Percentiles rank a stretch among this genome's conserved stretches.
Evolutionary conservation across 202 grass and related monocot genomes (phyloP).

Genomic region (Miscanthus sacchariflorus): DNA sequence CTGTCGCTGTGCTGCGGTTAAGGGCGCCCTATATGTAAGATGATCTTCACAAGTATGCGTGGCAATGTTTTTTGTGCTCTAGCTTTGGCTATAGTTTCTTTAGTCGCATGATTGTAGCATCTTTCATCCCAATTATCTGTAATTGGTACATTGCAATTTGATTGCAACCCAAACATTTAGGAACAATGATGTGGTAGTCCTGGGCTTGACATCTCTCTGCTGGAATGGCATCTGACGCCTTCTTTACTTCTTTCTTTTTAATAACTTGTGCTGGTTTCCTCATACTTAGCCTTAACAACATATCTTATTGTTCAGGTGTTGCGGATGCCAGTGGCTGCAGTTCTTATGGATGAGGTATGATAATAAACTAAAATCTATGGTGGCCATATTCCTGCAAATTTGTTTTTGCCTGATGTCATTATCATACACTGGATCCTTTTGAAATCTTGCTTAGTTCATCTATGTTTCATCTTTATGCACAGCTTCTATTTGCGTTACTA

Average conservation of each 20-base stretch:
- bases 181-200: constrained; percentile 29
- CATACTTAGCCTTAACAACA: constrained; percentile 24
- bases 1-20: constrained; percentile 95
- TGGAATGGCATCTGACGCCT: constrained; percentile 36
- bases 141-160: constrained; percentile 19
- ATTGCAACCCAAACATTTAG: constrained; percentile 10
- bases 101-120: constrained; percentile 7
- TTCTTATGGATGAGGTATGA: constrained; percentile 82
- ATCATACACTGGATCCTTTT: not conserved
- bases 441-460: constrained; percentile 8
- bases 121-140: constrained; percentile 11
- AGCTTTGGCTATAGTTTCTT: constrained; percentile 15
- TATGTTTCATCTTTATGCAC: not conserved
- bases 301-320: constrained; percentile 66
- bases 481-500: constrained; percentile 33
- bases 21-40: constrained; percentile 98
- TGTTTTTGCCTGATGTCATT: constrained; percentile 14
- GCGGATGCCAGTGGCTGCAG: constrained; percentile 74
- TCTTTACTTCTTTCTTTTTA: not conserved
- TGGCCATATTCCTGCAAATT: not conserved
- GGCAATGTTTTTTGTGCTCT: constrained; percentile 25
- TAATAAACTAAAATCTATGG: constrained; percentile 11
- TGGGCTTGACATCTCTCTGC: constrained; percentile 19
- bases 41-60: constrained; percentile 30
- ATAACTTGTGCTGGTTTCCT: constrained; percentile 12